Percentiles rank a stretch among this genome's conserved stretches.
Conservation (phyloP, 805 yeast species). For the Starmera caribaea region DNA sequence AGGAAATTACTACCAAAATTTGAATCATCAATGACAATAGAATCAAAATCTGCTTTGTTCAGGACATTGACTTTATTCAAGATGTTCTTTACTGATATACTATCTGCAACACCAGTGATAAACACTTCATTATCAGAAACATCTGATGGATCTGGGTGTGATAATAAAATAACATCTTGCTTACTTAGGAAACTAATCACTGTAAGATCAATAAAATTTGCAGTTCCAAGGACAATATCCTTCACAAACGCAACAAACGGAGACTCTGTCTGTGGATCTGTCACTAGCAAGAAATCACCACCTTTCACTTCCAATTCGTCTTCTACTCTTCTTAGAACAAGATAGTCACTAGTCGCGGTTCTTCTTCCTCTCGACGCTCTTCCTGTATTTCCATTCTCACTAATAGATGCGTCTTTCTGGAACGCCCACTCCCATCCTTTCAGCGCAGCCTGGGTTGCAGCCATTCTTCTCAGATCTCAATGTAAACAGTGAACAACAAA, state of each 20-base stretch:
- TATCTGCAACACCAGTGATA: slow-evolving; percentile 40
- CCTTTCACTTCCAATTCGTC: slow-evolving; percentile 40
- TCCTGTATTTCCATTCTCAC: neutral
- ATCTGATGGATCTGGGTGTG: slow-evolving; percentile 19
- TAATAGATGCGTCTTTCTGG: neutral
- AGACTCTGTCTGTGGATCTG: slow-evolving; percentile 21
- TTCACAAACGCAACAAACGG: slow-evolving; percentile 38
- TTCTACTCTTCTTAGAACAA: slow-evolving; percentile 27
- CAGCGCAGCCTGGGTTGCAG: neutral
- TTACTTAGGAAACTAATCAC: slow-evolving; percentile 38
- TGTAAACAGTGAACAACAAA: no score
- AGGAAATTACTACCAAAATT: slow-evolving; percentile 21
- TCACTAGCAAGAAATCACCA: slow-evolving; percentile 44
- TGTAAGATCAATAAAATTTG: slow-evolving; percentile 35
- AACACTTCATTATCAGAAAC: slow-evolving; percentile 37
- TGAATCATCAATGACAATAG: slow-evolving; percentile 26
- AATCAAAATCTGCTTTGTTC: slow-evolving; percentile 24
- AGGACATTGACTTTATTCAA: slow-evolving; percentile 35
- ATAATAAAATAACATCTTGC: slow-evolving; percentile 26
- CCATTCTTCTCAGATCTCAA: neutral
- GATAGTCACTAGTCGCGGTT: slow-evolving; percentile 3
- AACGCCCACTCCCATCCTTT: neutral
- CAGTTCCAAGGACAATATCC: slow-evolving; percentile 42
- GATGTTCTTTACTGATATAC: slow-evolving; percentile 33
- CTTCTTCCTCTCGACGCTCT: neutral